These are phyloP conservation scores for Aethionema arabicum DNA, from an alignment of 345 rosid species.

Conservation along the genomic window DNA sequence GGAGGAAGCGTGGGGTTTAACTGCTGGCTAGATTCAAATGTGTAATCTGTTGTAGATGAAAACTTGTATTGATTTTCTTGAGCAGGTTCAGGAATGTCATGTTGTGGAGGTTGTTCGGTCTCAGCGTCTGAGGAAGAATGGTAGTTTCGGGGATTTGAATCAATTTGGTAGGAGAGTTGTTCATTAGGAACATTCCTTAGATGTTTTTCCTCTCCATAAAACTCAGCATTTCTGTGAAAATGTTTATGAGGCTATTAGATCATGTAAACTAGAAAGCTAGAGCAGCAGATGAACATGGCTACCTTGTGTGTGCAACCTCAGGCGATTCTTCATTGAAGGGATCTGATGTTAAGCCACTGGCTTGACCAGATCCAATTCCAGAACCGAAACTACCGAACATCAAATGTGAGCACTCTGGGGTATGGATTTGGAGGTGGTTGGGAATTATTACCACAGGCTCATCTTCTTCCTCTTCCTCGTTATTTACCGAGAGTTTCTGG, in stretches of 20 bases:
- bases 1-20: constrained; percentile 50
- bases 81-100: constrained; percentile 51
- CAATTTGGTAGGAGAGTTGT: constrained; percentile 40
- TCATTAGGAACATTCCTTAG: constrained; percentile 53
- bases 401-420: constrained; percentile 34
- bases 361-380: constrained; percentile 7
- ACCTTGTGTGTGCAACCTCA: constrained; percentile 43
- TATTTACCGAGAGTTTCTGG: too few species aligned
- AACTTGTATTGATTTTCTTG: constrained; percentile 61
- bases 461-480: too few species aligned
- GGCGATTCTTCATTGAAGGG: constrained; percentile 43
- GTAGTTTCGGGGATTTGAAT: constrained; percentile 45
- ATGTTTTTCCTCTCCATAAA: constrained; percentile 56
- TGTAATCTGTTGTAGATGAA: constrained; percentile 56
- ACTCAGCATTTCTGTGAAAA: constrained; percentile 37
- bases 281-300: constrained; percentile 2
- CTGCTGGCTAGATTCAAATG: constrained; percentile 52
- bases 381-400: constrained; percentile 71
- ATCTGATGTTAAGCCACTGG: constrained; percentile 40
- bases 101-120: constrained; percentile 50
- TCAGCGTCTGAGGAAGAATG: constrained; percentile 56
- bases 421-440: too few species aligned
- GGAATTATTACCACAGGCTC: too few species aligned
- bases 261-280: constrained; percentile 4
- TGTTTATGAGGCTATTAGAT: constrained; percentile 1